These are phyloP conservation scores for Neofusicoccum sp. DNA, from an alignment of 2,329 filamentous ascomycete genomes.

Conservation along the genomic window DNA sequence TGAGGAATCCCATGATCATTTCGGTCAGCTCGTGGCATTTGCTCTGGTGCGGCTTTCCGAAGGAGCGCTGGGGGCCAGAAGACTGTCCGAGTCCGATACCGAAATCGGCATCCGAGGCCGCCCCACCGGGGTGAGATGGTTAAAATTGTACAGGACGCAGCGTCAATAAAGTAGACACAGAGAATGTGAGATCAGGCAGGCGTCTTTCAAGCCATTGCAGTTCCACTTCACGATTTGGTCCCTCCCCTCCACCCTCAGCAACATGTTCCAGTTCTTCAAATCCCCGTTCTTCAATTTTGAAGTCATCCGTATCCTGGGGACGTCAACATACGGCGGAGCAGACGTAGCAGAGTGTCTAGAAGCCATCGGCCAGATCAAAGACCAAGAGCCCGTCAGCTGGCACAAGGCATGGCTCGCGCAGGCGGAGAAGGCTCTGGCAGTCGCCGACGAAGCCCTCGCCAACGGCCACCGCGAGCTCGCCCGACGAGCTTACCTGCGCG, in stretches of 20 bases:
- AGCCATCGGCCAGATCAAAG: conserved; percentile 36
- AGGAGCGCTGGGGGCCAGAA: no score
- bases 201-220: no score
- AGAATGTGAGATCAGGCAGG: no score
- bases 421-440: conserved; percentile 22
- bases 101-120: no score
- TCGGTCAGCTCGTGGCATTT: no score
- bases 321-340: conserved; percentile 13
- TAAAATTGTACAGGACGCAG: no score
- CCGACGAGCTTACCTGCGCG: background rate
- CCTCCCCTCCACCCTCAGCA: background rate
- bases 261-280: background rate
- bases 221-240: no score
- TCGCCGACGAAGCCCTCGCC: background rate
- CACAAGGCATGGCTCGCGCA: conserved; percentile 37
- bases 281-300: conserved; percentile 24
- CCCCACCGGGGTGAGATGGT: no score
- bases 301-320: conserved; percentile 21
- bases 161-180: no score
- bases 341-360: conserved; percentile 18
- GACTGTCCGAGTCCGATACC: no score
- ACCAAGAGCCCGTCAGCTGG: conserved; percentile 46
- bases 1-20: no score
- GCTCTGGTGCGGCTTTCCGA: no score
- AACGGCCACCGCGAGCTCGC: background rate